Percentiles rank a stretch among this genome's conserved stretches.
These are phyloP conservation scores for Pisolithus albus DNA, from an alignment of 768 basidiomycete species.

Conservation along the genomic window DNA sequence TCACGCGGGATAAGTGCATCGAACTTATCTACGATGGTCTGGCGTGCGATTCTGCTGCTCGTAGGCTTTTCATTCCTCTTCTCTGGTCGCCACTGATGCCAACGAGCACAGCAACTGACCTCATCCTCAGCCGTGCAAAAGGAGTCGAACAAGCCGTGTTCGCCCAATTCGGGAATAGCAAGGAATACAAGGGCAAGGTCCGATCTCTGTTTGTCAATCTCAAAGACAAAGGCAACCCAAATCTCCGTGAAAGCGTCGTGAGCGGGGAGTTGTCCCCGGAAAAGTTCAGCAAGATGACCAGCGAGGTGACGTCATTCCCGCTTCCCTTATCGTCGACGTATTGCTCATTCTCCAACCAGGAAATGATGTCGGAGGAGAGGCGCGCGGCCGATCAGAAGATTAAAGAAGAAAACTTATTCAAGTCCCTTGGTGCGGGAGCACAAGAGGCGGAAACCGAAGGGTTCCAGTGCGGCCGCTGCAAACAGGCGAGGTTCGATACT, in stretches of 20 bases:
- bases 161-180: conserved; percentile 37
- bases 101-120: conserved; percentile 49
- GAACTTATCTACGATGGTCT: conserved; percentile 91
- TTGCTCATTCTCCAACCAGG: conserved; percentile 37
- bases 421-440: conserved; percentile 83
- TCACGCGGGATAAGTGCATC: conserved; percentile 78
- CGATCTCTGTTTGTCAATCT: conserved; percentile 87
- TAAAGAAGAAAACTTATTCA: conserved; percentile 80
- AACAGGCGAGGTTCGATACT: conserved; percentile 51
- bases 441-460: conserved; percentile 94
- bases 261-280: conserved; percentile 68
- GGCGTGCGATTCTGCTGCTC: conserved; percentile 76
- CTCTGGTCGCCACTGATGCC: conserved; percentile 4
- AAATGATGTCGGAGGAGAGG: conserved; percentile 93
- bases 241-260: conserved; percentile 76
- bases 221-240: conserved; percentile 92
- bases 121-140: conserved; percentile 58
- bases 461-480: conserved; percentile 95
- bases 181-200: conserved; percentile 69
- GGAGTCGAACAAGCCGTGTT: conserved; percentile 66
- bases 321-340: background rate
- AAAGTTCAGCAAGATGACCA: conserved; percentile 73
- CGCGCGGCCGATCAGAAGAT: conserved; percentile 80
- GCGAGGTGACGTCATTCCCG: conserved; percentile 49
- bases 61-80: conserved; percentile 43